Percentiles rank a stretch among this genome's conserved stretches.
These are phyloP conservation scores for Mitragyna speciosa DNA, from an alignment of 257 asterid genomes.

Conservation along the genomic window DNA sequence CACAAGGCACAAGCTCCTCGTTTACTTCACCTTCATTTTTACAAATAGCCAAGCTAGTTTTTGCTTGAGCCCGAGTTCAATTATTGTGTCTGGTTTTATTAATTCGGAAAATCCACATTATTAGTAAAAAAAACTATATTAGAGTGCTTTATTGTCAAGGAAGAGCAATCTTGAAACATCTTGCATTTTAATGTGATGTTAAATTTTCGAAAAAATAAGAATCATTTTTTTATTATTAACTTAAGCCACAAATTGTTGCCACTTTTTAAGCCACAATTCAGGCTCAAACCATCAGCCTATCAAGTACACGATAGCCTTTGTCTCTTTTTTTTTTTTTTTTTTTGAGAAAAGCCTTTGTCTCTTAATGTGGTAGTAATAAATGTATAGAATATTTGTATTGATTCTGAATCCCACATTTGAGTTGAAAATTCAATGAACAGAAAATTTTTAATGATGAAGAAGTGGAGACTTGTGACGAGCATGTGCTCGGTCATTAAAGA, in stretches of 20 bases:
- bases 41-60: neutral
- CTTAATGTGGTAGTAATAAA: conserved; percentile 1
- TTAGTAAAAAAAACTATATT: too few species aligned
- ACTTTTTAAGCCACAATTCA: neutral
- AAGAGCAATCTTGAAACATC: neutral
- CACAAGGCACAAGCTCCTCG: neutral
- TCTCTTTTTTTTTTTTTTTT: too few species aligned
- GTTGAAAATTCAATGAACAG: conserved; percentile 11
- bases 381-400: conserved; percentile 6
- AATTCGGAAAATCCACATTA: neutral
- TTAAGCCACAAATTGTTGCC: neutral
- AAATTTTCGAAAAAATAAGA: neutral
- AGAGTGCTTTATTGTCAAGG: neutral
- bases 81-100: neutral
- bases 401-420: neutral
- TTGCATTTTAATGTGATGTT: neutral
- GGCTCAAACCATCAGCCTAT: neutral
- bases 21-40: neutral
- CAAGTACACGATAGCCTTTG: neutral
- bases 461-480: neutral
- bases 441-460: neutral
- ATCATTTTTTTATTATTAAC: too few species aligned
- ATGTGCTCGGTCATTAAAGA: conserved; percentile 15
- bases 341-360: too few species aligned
- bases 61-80: neutral